Percentiles rank a stretch among this genome's conserved stretches.
Conservation (phyloP, 495 filamentous ascomycete species). For the Penicillium nucicola region DNA sequence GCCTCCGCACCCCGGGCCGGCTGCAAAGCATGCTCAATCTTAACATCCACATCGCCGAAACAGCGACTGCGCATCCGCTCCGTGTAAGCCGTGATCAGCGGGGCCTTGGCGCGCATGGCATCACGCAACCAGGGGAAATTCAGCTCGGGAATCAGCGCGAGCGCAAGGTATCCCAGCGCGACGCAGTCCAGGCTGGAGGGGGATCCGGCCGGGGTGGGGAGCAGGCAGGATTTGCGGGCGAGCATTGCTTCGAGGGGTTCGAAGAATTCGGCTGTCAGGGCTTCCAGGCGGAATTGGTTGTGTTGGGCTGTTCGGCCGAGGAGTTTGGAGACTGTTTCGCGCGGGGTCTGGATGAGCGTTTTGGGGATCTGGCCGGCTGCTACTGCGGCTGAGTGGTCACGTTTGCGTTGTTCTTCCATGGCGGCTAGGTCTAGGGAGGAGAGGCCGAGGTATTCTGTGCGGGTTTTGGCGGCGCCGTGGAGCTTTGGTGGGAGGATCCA, state of each 20-base stretch:
- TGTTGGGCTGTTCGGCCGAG: constrained; percentile 38
- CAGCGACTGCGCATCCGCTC: constrained; percentile 38
- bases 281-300: constrained; percentile 64
- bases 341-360: constrained; percentile 38
- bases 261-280: constrained; percentile 64
- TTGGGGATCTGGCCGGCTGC: constrained; percentile 41
- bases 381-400: constrained; percentile 41
- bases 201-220: constrained; percentile 35
- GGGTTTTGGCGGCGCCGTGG: constrained; percentile 61
- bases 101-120: constrained; percentile 55
- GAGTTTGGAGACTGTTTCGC: constrained; percentile 38
- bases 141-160: constrained; percentile 68
- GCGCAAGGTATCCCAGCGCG: constrained; percentile 69
- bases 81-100: constrained; percentile 52
- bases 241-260: constrained; percentile 65
- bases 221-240: constrained; percentile 50
- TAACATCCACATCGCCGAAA: constrained; percentile 34
- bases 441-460: constrained; percentile 74
- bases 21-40: constrained; percentile 26
- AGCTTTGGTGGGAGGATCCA: constrained; percentile 71
- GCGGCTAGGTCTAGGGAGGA: constrained; percentile 61
- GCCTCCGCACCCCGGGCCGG: constrained; percentile 7
- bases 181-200: constrained; percentile 74
- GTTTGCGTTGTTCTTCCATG: constrained; percentile 41
- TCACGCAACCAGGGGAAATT: constrained; percentile 70